phyloP scores from a whole-genome alignment of 345 rosid genomes.

The Moricandia moricandioides region DNA sequence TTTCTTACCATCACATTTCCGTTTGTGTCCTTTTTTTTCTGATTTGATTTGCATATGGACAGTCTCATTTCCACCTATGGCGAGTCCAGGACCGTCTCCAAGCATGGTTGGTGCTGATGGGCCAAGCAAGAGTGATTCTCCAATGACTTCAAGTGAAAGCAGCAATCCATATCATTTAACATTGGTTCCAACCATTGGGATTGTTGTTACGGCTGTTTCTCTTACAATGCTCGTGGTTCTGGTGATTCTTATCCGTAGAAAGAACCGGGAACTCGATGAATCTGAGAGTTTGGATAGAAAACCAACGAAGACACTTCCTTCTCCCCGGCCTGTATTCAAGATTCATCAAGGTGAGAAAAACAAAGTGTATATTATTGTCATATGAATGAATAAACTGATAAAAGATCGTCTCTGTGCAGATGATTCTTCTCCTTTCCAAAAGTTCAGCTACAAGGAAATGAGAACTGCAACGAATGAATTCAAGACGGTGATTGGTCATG shows the following conservation, averaged over 20 bases:
- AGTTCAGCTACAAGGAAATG: slow-evolving; percentile 74
- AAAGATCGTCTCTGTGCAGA: slow-evolving; percentile 42
- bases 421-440: slow-evolving; percentile 59
- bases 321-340: slow-evolving; percentile 52
- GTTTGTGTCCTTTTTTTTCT: not conserved
- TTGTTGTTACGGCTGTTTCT: slow-evolving; percentile 64
- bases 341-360: slow-evolving; percentile 60
- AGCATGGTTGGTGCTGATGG: slow-evolving; percentile 53
- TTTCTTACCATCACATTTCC: not conserved
- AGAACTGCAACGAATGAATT: slow-evolving; percentile 73
- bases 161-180: slow-evolving; percentile 65
- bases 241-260: slow-evolving; percentile 66
- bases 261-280: slow-evolving; percentile 60
- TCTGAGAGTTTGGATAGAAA: slow-evolving; percentile 49
- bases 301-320: slow-evolving; percentile 49
- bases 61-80: slow-evolving; percentile 49
- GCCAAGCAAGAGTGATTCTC: slow-evolving; percentile 53
- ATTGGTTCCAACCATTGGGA: slow-evolving; percentile 61
- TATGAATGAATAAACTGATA: not conserved
- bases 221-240: slow-evolving; percentile 56
- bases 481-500: slow-evolving; percentile 62
- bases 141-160: slow-evolving; percentile 37
- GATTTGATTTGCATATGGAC: slow-evolving; percentile 27
- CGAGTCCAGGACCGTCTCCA: slow-evolving; percentile 54
- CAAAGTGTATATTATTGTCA: not conserved